Evolutionary conservation across 805 yeast genomes (phyloP).

Genomic region (Nakazawaea ishiwadae): DNA sequence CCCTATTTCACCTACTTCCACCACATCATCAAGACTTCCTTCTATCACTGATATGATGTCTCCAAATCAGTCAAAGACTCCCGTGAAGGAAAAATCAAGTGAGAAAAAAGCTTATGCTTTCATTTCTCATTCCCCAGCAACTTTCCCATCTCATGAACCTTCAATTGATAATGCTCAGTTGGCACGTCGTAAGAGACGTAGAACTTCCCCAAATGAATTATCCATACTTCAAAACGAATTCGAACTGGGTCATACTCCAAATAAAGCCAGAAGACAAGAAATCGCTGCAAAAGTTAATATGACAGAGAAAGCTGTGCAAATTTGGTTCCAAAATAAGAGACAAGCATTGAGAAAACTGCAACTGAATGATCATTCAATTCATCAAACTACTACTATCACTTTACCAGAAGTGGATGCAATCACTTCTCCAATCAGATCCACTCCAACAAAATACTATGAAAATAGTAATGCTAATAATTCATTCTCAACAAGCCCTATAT

Average conservation of each 20-base stretch:
- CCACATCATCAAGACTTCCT: slow-evolving; percentile 4
- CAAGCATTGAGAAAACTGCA: slow-evolving; percentile 61
- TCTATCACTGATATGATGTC: slow-evolving; percentile 2
- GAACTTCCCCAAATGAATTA: slow-evolving; percentile 88
- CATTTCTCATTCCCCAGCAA: slow-evolving; percentile 87
- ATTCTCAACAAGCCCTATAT: slow-evolving; percentile 10
- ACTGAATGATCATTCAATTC: slow-evolving; percentile 10
- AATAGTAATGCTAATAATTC: background rate
- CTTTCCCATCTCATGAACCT: slow-evolving; percentile 81
- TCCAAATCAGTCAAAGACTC: background rate
- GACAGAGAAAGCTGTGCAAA: slow-evolving; percentile 98
- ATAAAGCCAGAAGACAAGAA: slow-evolving; percentile 65
- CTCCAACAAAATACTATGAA: slow-evolving; percentile 5
- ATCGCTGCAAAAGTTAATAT: slow-evolving; percentile 80
- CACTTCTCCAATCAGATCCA: slow-evolving; percentile 1
- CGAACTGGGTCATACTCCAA: slow-evolving; percentile 73
- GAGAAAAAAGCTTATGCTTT: slow-evolving; percentile 61
- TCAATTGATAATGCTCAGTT: slow-evolving; percentile 84
- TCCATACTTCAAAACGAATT: slow-evolving; percentile 80
- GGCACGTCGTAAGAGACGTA: slow-evolving; percentile 91
- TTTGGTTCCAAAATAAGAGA: slow-evolving; percentile 97
- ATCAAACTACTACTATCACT: slow-evolving; percentile 12
- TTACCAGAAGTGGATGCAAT: slow-evolving; percentile 10
- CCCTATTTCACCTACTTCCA: background rate
- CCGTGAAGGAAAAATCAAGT: background rate